phyloP scores from a whole-genome alignment of 2,329 filamentous ascomycete species.

The Cryphonectria parasitica region DNA sequence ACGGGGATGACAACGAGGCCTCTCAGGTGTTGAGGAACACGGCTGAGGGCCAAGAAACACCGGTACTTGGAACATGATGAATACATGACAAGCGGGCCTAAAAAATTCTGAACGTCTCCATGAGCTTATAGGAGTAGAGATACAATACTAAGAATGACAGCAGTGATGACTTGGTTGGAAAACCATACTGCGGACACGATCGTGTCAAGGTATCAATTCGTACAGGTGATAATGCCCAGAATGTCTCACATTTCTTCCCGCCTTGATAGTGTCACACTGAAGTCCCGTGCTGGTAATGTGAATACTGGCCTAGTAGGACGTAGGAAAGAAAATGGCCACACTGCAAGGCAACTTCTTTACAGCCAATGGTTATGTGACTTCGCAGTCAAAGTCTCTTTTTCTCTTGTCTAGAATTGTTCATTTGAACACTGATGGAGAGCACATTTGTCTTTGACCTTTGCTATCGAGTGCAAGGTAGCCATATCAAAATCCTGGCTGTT shows the following conservation, averaged over 20 bases:
- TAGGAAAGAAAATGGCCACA: not conserved
- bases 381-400: not conserved
- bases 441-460: not conserved
- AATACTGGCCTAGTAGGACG: not conserved
- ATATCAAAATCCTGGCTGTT: not conserved
- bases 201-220: not conserved
- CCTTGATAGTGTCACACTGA: not conserved
- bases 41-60: constrained; percentile 42
- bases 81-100: constrained; percentile 47
- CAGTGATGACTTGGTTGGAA: not conserved
- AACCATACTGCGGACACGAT: not conserved
- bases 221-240: not conserved
- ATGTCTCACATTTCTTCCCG: not conserved
- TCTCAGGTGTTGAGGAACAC: constrained; percentile 36
- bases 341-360: not conserved
- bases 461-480: not conserved
- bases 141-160: not conserved
- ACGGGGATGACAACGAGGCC: constrained; percentile 33
- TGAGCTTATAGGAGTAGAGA: too few relatives aligned
- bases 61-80: constrained; percentile 38
- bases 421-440: not conserved
- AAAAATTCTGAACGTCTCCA: too few relatives aligned
- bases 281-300: too few relatives aligned
- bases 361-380: not conserved
- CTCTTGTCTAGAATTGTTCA: not conserved